Evolutionary conservation across 2,329 filamentous ascomycete species (phyloP).

Genomic region (Berkeleyomyces rouxiae): DNA sequence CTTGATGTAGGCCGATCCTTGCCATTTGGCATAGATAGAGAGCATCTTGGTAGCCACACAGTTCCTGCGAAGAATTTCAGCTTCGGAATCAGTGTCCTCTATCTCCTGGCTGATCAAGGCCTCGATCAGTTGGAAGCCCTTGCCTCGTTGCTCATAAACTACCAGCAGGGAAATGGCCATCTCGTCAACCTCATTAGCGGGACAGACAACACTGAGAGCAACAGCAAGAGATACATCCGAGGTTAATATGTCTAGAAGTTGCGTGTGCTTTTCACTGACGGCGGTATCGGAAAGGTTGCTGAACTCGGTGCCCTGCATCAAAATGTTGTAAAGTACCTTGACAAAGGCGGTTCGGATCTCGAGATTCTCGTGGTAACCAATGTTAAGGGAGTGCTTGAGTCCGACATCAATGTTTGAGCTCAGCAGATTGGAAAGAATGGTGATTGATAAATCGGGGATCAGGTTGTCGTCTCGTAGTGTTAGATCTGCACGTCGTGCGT

Average conservation of each 20-base stretch:
- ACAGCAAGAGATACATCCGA: conserved; percentile 45
- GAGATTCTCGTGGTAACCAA: conserved; percentile 54
- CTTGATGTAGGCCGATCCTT: conserved; percentile 45
- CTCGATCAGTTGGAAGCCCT: conserved; percentile 46
- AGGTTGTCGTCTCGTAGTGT: conserved; percentile 37
- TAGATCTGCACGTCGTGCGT: conserved; percentile 13
- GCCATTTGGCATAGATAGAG: conserved; percentile 56
- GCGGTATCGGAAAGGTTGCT: conserved; percentile 50
- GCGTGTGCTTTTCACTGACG: conserved; percentile 52
- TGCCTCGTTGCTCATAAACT: conserved; percentile 50
- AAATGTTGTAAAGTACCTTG: conserved; percentile 52
- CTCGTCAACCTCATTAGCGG: conserved; percentile 51
- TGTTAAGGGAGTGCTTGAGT: conserved; percentile 51
- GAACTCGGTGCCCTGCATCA: conserved; percentile 56
- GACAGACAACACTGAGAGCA: conserved; percentile 48
- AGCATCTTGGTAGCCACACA: conserved; percentile 59
- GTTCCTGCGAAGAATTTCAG: conserved; percentile 49
- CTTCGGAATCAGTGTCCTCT: conserved; percentile 52
- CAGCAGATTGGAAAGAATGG: conserved; percentile 49
- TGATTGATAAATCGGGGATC: conserved; percentile 47
- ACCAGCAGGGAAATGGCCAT: conserved; percentile 50
- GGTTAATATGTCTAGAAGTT: conserved; percentile 45
- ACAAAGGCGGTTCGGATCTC: conserved; percentile 55
- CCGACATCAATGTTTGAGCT: conserved; percentile 58
- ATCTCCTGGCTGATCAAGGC: conserved; percentile 53